Percentiles rank a stretch among this genome's conserved stretches.
These are phyloP conservation scores for Marsdenia floribunda DNA, from an alignment of 257 asterid genomes.

Conservation along the genomic window DNA sequence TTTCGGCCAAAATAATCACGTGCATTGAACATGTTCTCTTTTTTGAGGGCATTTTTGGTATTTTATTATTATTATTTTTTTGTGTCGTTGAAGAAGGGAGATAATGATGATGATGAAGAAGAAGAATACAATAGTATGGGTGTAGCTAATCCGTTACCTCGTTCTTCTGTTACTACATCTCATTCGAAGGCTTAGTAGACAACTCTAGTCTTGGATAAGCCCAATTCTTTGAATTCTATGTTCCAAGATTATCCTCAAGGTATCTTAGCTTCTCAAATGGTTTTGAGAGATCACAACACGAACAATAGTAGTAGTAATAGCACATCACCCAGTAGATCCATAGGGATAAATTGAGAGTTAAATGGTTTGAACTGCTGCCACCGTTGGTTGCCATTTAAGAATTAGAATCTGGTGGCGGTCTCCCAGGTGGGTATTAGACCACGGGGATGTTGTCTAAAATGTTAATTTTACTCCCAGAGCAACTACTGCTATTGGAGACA, in stretches of 20 bases:
- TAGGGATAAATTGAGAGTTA: constrained; percentile 65
- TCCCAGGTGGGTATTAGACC: constrained; percentile 66
- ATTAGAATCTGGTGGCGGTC: constrained; percentile 44
- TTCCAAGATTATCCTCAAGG: constrained; percentile 84
- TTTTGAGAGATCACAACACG: constrained; percentile 76
- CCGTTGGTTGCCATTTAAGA: constrained; percentile 49
- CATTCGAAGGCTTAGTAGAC: constrained; percentile 30
- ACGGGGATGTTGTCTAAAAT: constrained; percentile 86
- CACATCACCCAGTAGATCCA: constrained; percentile 31
- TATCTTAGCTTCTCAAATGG: constrained; percentile 76
- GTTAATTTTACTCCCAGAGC: constrained; percentile 57
- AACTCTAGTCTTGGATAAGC: background rate
- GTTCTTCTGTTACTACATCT: constrained; percentile 23
- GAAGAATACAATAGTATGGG: constrained; percentile 38
- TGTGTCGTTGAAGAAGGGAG: constrained; percentile 3
- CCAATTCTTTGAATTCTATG: constrained; percentile 37
- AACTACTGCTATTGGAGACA: constrained; percentile 32
- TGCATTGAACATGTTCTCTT: too few relatives aligned
- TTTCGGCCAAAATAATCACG: too few relatives aligned
- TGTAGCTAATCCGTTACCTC: constrained; percentile 35
- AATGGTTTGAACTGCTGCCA: constrained; percentile 49
- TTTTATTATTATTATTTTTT: too few relatives aligned
- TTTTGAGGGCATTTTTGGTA: background rate
- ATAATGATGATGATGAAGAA: constrained; percentile 5
- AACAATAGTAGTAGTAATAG: constrained; percentile 47